phyloP scores from a whole-genome alignment of 306 rosid genomes.

The Begonia peltatifolia region DNA sequence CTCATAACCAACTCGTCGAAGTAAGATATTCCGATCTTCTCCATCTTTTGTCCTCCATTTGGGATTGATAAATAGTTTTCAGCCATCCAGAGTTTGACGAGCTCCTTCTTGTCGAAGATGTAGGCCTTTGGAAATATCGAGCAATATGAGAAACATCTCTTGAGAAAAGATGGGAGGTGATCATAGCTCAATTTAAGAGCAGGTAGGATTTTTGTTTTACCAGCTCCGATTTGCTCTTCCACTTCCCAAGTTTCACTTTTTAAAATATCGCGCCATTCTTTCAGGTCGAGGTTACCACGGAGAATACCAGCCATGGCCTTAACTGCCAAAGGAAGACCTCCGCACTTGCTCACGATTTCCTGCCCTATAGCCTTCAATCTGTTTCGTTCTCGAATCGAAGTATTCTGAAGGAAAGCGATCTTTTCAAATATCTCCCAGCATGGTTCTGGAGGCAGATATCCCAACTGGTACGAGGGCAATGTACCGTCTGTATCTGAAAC shows the following conservation, averaged over 20 bases:
- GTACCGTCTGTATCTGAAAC: neutral
- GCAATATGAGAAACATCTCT: conserved; percentile 9
- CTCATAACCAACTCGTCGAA: conserved; percentile 9
- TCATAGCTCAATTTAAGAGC: conserved; percentile 10
- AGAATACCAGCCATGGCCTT: conserved; percentile 11
- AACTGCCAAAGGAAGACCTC: conserved; percentile 9
- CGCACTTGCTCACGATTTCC: conserved; percentile 6
- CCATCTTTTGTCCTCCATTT: neutral
- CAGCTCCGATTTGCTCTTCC: neutral
- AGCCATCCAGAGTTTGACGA: conserved; percentile 10
- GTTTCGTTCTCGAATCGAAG: neutral
- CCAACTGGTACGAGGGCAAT: neutral
- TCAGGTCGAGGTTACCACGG: neutral
- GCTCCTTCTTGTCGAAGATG: conserved; percentile 3
- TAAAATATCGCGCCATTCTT: neutral
- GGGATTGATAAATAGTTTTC: conserved; percentile 1
- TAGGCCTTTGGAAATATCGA: conserved; percentile 13
- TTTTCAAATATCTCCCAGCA: neutral
- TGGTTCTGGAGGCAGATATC: neutral
- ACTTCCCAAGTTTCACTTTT: conserved; percentile 7
- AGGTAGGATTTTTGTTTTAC: neutral
- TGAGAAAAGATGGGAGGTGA: conserved; percentile 1
- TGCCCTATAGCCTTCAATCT: neutral
- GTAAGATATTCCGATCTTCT: conserved; percentile 3
- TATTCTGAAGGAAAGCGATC: neutral